Evolutionary conservation across 179 eudicot genomes (phyloP).

Genomic region (Patellifolia procumbens): DNA sequence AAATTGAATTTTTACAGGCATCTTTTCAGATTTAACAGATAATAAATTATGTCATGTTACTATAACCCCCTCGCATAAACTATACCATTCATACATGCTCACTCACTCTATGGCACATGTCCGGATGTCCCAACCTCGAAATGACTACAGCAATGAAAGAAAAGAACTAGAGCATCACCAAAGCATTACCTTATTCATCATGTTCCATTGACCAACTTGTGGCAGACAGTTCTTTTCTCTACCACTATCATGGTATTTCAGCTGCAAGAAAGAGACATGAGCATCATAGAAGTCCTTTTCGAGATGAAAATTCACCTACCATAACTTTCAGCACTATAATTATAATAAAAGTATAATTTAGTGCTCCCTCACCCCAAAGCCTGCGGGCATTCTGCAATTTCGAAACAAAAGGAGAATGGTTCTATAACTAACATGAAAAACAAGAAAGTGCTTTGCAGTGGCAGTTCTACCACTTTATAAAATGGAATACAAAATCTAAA

Average conservation of each 20-base stretch:
- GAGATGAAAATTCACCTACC: background rate
- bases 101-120: too few relatives aligned
- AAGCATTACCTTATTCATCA: constrained; percentile 82
- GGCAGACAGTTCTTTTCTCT: constrained; percentile 82
- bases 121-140: too few relatives aligned
- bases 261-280: constrained; percentile 40
- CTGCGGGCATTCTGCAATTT: background rate
- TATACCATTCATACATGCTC: too few relatives aligned
- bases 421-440: background rate
- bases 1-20: background rate
- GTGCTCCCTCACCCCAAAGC: background rate
- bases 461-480: background rate
- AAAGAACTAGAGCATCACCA: background rate
- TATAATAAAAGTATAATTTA: too few relatives aligned
- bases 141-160: background rate
- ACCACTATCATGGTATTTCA: constrained; percentile 84
- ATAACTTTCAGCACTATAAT: background rate
- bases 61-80: background rate
- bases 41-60: background rate
- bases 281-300: background rate
- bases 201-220: constrained; percentile 94
- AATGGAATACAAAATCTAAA: too few relatives aligned
- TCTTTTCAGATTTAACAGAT: too few relatives aligned
- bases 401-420: background rate
- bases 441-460: background rate